These are phyloP conservation scores for Fusarium sp. DNA, from an alignment of 2,329 filamentous ascomycete genomes.

Conservation along the genomic window DNA sequence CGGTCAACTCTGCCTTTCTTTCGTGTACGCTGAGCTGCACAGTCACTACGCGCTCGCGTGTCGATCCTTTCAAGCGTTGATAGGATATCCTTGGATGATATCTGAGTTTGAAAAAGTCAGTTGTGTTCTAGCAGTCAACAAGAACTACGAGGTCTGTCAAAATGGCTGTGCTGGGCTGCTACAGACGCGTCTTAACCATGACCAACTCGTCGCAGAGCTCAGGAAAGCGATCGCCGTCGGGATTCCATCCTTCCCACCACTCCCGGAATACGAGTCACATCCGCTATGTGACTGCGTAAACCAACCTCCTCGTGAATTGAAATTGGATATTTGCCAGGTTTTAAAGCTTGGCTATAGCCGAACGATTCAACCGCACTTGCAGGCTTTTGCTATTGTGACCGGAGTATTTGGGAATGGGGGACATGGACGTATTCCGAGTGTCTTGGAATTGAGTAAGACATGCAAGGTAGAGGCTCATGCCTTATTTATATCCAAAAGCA, in stretches of 20 bases:
- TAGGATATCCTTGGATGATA: accelerated
- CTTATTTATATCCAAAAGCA: no score
- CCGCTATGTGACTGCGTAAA: background rate
- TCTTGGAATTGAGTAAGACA: background rate
- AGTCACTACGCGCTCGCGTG: background rate
- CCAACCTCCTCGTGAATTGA: accelerated
- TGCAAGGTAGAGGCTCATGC: no score
- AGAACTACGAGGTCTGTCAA: no score
- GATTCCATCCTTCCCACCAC: background rate
- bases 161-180: no score
- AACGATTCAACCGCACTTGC: background rate
- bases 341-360: accelerated
- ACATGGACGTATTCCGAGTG: accelerated
- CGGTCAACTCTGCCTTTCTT: no score
- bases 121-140: background rate
- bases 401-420: background rate
- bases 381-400: background rate
- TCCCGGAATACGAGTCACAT: background rate
- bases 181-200: no score
- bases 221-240: background rate
- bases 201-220: accelerated
- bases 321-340: background rate
- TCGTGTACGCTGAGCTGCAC: background rate
- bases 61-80: background rate
- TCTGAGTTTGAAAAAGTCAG: accelerated